Evolutionary conservation across 176 grass and related monocot species (phyloP), one percentile per base, ranked within the genome.

Genomic region (Saccharum officinarum): DNA sequence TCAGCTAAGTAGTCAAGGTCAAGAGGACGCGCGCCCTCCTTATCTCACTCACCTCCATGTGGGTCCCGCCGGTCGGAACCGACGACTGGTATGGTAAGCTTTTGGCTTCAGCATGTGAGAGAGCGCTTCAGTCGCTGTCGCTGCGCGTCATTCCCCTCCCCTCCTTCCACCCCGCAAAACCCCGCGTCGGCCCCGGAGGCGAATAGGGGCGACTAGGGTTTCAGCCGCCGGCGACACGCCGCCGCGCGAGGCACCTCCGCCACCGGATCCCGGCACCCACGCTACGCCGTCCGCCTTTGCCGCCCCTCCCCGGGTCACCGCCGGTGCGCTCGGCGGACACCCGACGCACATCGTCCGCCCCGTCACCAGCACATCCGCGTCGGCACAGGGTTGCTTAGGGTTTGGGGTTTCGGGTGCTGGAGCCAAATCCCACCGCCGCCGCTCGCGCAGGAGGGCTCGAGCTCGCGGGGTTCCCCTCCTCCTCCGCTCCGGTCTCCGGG

Each of bases 161-260:
- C n/a, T 26, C 12, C 52, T n/a, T 25, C 39, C 59, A 60, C 26
- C 28, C 28, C 63, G 78, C 78, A 80, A 80, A 68, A 80, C 78
- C 41, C 78, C 15, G 62, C 26, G 26, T 65, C 26, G 62, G 44
- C 78, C 64, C 39, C 63, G 65, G 65, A 80, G 78, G 41, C 75
- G 54, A 62, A 67, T 67, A 79, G 77, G 60, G 77, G 60, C 79
- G 65, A 69, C 34, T 81, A 81, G 79, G 79, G 79, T 81, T 81
- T 69, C 79, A 50, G 0, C 28, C 26, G 26, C 41, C 12, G 13
- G 17, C n/a, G 23, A 8, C 71, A 30, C 78, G 41, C 41, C 25
- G 64, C 78, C 65, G 10, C 63, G 52, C 44, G 11, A 8, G 44
- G 5, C 5, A 12, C 78, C 16, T 47, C 25, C 61, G 4, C 16